Evolutionary conservation across 441 rosid species (phyloP).

Genomic region (Kokia cookei): DNA sequence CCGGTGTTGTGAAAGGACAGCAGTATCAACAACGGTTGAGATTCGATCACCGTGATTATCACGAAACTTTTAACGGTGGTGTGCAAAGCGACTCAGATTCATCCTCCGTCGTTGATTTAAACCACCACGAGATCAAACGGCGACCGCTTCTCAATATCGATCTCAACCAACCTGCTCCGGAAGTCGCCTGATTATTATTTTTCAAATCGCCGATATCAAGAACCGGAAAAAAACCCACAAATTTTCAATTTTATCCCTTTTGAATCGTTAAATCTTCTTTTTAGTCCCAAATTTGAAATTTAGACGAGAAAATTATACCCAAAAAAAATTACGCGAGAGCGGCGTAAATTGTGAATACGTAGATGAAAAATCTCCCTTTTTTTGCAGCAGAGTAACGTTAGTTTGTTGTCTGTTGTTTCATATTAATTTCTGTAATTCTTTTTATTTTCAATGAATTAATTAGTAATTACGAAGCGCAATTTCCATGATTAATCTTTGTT

Average conservation of each 20-base stretch:
- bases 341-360: constrained; percentile 10
- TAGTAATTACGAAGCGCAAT: too few species aligned
- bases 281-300: neutral
- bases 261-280: neutral
- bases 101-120: constrained; percentile 48
- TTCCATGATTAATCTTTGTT: too few species aligned
- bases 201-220: constrained; percentile 5
- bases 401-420: constrained; percentile 21
- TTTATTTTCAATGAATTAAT: constrained; percentile 1
- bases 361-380: constrained; percentile 17
- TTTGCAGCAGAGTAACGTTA: constrained; percentile 24
- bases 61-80: constrained; percentile 6
- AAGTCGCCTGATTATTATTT: constrained; percentile 25
- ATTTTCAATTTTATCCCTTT: neutral
- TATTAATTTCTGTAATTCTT: neutral
- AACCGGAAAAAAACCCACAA: neutral
- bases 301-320: neutral
- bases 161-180: constrained; percentile 58
- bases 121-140: constrained; percentile 18
- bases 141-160: constrained; percentile 38
- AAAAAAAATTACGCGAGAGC: neutral
- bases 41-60: constrained; percentile 13
- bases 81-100: constrained; percentile 53
- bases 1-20: constrained; percentile 22
- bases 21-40: constrained; percentile 24